A percentile compares a stretch with the other conserved stretches of the same genome.
These are phyloP conservation scores for Schwanniomyces yamadae DNA, from an alignment of 805 yeast species.

Conservation along the genomic window DNA sequence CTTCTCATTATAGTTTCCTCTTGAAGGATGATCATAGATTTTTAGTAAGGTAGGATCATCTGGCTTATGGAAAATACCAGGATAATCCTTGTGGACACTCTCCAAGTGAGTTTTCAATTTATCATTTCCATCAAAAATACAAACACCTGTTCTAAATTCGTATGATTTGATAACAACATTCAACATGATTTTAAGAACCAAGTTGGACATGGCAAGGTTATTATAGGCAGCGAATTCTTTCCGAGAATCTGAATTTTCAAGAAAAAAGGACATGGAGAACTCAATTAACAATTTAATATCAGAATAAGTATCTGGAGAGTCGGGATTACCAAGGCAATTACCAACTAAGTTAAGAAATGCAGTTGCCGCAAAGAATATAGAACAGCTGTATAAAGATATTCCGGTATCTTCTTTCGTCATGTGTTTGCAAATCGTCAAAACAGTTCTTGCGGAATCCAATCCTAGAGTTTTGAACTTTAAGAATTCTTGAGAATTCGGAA, in stretches of 20 bases:
- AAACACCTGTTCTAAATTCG: conserved; percentile 14
- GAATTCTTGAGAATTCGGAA: conserved; percentile 6
- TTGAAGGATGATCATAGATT: too few species aligned
- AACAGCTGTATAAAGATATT: conserved; percentile 30
- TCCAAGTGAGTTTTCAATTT: conserved; percentile 16
- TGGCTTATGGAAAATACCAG: conserved; percentile 14
- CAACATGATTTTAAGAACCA: conserved; percentile 17
- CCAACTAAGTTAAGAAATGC: conserved; percentile 30
- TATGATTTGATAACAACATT: conserved; percentile 18
- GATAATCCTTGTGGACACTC: conserved; percentile 15
- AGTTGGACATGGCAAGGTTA: too few species aligned
- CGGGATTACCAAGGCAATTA: conserved; percentile 30
- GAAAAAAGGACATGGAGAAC: conserved; percentile 9
- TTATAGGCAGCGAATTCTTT: too few species aligned
- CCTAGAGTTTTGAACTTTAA: conserved; percentile 27
- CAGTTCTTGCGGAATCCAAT: conserved; percentile 37
- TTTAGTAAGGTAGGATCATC: conserved; percentile 4
- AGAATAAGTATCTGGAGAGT: conserved; percentile 20
- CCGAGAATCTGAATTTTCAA: too few species aligned
- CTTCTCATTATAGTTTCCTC: too few species aligned
- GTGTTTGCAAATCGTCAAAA: conserved; percentile 23
- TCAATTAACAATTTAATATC: conserved; percentile 33
- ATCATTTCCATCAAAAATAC: conserved; percentile 13
- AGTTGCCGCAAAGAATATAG: conserved; percentile 28
- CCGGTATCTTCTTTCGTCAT: conserved; percentile 18